These are phyloP conservation scores for Fusarium humuli DNA, from an alignment of 2,329 filamentous ascomycete species.

Conservation along the genomic window DNA sequence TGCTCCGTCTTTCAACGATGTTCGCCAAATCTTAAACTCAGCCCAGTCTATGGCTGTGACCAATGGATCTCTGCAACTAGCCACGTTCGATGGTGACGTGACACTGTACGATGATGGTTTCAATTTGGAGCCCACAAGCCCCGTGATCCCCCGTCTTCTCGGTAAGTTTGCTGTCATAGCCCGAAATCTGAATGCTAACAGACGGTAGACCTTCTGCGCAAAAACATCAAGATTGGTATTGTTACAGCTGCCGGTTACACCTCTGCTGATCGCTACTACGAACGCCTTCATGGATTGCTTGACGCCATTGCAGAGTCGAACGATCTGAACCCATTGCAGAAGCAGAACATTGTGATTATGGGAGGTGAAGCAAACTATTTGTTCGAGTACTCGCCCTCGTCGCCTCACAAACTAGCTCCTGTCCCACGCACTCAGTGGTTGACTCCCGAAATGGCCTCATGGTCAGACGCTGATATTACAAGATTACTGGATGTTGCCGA, in stretches of 20 bases:
- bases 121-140: constrained; percentile 78
- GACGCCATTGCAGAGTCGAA: constrained; percentile 75
- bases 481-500: constrained; percentile 91
- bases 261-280: constrained; percentile 86
- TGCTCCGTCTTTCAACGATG: constrained; percentile 96
- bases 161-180: constrained; percentile 48
- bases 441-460: constrained; percentile 80
- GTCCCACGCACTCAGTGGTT: constrained; percentile 77
- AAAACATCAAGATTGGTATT: constrained; percentile 88
- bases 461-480: constrained; percentile 81
- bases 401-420: constrained; percentile 74
- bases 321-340: constrained; percentile 72
- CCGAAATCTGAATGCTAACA: constrained; percentile 6
- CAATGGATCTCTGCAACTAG: constrained; percentile 79
- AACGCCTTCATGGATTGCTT: constrained; percentile 85
- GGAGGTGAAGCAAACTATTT: constrained; percentile 97
- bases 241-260: constrained; percentile 97
- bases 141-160: constrained; percentile 76
- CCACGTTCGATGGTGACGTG: constrained; percentile 98
- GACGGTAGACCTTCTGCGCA: constrained; percentile 72
- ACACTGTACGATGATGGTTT: constrained; percentile 94
- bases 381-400: constrained; percentile 78
- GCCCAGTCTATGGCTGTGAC: constrained; percentile 95
- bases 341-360: constrained; percentile 87
- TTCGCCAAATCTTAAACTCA: constrained; percentile 92